Evolutionary conservation across 2,329 filamentous ascomycete species (phyloP), one percentile per base, ranked within the genome.

Genomic region (Aspergillus niger): DNA sequence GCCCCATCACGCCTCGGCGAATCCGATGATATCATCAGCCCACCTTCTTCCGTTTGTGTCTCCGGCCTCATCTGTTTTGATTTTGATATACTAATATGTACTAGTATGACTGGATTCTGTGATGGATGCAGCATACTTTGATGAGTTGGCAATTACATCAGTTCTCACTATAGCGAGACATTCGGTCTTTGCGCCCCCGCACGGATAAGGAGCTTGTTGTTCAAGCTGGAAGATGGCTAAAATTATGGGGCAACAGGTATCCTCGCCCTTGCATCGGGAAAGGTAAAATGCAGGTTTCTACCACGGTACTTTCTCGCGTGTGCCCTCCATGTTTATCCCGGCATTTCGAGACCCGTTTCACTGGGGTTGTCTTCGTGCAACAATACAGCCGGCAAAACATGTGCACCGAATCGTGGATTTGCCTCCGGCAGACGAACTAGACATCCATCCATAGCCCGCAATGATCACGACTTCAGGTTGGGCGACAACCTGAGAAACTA

Each of bases 21-120:
- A 13, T 44, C 41, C 41, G 41, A 44, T 50, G 47, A 50, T 50
- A 50, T 50, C 47, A 50, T 50, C 47, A 50, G 47, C 26, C 47
- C 47, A 32, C 47, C 47, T 10, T 10, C 11, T 30, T n/a, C 15
- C 24, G 15, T 26, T 50, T 30, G 6, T 50, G 24, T 28, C 44
- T 48, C 22, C 44, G 17, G 26, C 26, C 26, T n/a, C 47, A 26
- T 49, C 24, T 28, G 15, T 30, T 30, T 30, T 17, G 24, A 10
- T 17, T 7, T 50, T 20, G 7, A 7, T 28, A 30, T 28, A 32
- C 7, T 17, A 28, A 36, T 36, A 6, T 2, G 10, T 5, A 36
- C 4, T 36, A 36, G 32, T n/a, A 43, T 6, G 4, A 43, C n/a
- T 43, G 20, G 17, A 22, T 22, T 22, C 20, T 44, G 6, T 13